Conservation (phyloP, 352 stramenopile genomes). For the Thalassiosira livingstoniorum region DNA sequence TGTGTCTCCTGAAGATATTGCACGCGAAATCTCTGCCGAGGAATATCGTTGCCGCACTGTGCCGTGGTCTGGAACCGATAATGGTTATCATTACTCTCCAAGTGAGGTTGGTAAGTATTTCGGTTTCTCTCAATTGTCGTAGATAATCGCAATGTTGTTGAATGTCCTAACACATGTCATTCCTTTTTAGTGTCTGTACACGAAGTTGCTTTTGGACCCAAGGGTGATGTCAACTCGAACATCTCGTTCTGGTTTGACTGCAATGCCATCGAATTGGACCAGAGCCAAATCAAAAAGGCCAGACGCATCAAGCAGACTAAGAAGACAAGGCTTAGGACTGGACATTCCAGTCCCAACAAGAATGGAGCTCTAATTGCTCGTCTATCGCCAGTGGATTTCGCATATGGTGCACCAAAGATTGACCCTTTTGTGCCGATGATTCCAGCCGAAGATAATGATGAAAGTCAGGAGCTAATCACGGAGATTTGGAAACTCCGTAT, state of each 20-base stretch:
- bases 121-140: too few species aligned
- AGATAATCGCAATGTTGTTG: too few species aligned
- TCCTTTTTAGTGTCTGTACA: conserved; percentile 32
- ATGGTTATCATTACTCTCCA: conserved; percentile 28
- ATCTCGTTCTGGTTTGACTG: conserved; percentile 60
- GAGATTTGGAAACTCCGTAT: background rate
- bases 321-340: conserved; percentile 51
- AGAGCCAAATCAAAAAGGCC: conserved; percentile 44
- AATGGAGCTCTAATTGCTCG: conserved; percentile 50
- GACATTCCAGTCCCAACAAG: conserved; percentile 39
- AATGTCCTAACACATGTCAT: too few species aligned
- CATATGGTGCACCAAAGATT: conserved; percentile 19
- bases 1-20: conserved; percentile 1
- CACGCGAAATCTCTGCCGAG: conserved; percentile 44
- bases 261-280: conserved; percentile 40
- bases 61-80: conserved; percentile 35
- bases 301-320: conserved; percentile 55
- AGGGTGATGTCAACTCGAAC: conserved; percentile 53
- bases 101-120: too few species aligned
- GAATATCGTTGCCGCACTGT: conserved; percentile 41
- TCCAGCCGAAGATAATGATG: conserved; percentile 36
- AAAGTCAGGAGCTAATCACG: background rate
- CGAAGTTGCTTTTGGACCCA: conserved; percentile 52
- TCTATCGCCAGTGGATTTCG: conserved; percentile 46
- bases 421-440: conserved; percentile 60